Base-by-base conservation (phyloP, 345 rosid species). In the Abelmoschus esculentus region DNA sequence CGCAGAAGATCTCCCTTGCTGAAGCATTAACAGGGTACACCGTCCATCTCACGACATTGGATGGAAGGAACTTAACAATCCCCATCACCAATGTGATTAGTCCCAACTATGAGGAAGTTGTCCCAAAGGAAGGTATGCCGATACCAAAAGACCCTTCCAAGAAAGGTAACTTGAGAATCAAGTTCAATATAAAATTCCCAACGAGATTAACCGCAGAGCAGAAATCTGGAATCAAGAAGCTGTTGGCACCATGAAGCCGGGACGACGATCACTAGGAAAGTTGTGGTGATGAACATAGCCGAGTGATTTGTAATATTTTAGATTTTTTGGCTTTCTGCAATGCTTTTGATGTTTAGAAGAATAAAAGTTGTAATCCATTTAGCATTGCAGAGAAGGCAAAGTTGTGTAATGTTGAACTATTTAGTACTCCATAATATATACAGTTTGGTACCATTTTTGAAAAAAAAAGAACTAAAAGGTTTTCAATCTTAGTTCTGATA, bases 61-160 rank as follows among this genome's bases (percentile, higher is more conserved):
- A 92, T 19, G 93, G 98, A 46, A 81, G 96, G 73, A 86, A 53
- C 49, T 61, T 92, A 29, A 84, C 86, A 10, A 77, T 87, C 28
- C 85, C 91, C 0, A 70, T 92, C 60, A 83, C 74, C 75, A 84
- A 61, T 29, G 89, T 92, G 74, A 83, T 92, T 55, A 82, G 83
- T 70, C 93, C 98, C 12, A 71, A 72, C 17, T 86, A 92, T 14
- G 96, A 92, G 70, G 96, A 88, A 73, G 86, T 90, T 49, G 88
- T 92, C 58, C 88, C 84, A 0, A 82, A 74, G 1, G 98, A 92
- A 80, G 98, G 98, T 4, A 88, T 92, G 98, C 98, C 98, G 0
- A 70, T 81, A 3, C 88, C 87, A 0, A 90, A 87, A 70, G 92
- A 90, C 6, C 96, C 95, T 0, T 80, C 89, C 0, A 86, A 38